A percentile compares a stretch with the other conserved stretches of the same genome.
These are phyloP conservation scores for Septoria petroselini DNA, from an alignment of 2,329 filamentous ascomycete genomes.

Conservation along the genomic window DNA sequence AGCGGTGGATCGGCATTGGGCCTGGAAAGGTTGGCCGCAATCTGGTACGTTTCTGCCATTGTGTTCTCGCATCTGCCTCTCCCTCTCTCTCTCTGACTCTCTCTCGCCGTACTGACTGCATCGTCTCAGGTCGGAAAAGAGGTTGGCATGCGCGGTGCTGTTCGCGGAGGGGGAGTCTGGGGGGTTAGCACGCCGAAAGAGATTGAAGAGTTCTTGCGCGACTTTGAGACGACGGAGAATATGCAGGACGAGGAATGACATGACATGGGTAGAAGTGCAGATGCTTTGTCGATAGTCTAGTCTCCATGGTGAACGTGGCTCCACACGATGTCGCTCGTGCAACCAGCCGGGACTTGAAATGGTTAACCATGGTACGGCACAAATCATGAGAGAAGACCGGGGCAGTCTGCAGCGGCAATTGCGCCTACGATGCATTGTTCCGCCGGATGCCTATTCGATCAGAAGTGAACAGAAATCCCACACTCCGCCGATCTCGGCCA, in stretches of 20 bases:
- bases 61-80: too few relatives aligned
- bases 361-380: too few relatives aligned
- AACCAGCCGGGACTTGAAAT: too few relatives aligned
- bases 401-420: too few relatives aligned
- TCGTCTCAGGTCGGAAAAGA: slow-evolving; percentile 66
- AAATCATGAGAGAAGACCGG: too few relatives aligned
- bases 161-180: slow-evolving; percentile 71
- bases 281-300: neutral
- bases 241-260: slow-evolving; percentile 39
- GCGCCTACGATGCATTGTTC: too few relatives aligned
- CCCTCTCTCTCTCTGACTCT: too few relatives aligned
- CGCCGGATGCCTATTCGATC: neutral
- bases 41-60: too few relatives aligned
- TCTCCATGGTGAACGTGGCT: neutral
- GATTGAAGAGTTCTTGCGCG: slow-evolving; percentile 47
- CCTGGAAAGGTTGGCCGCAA: slow-evolving; percentile 92
- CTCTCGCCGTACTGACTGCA: neutral
- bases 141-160: slow-evolving; percentile 76
- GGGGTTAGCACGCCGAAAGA: slow-evolving; percentile 74
- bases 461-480: neutral
- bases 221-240: slow-evolving; percentile 48
- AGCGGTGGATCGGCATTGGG: slow-evolving; percentile 86
- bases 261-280: too few relatives aligned
- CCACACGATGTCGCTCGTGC: neutral
- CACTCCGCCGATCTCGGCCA: slow-evolving; percentile 4